phyloP scores from a whole-genome alignment of 257 asterid species.

The Agastache rugosa region DNA sequence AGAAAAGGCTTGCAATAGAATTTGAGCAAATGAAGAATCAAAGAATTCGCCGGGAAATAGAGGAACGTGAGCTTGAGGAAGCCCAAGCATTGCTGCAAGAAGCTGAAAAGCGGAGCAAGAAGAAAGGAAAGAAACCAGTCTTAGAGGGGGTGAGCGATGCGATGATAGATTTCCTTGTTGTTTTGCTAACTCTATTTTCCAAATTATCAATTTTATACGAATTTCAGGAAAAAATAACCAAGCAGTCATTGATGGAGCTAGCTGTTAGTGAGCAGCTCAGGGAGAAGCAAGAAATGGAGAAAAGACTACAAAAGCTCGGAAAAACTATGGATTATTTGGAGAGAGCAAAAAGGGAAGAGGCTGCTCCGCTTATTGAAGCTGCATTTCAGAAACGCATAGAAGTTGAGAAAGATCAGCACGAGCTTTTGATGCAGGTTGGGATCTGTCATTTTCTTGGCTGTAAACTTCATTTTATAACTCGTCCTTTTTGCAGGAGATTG shows the following conservation, averaged over 20 bases:
- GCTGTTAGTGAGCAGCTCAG: slow-evolving; percentile 76
- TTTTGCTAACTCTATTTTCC: slow-evolving; percentile 15
- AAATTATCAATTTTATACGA: slow-evolving; percentile 16
- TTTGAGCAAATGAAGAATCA: slow-evolving; percentile 78
- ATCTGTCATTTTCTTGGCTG: slow-evolving; percentile 15
- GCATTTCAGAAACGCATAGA: slow-evolving; percentile 59
- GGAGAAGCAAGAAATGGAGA: slow-evolving; percentile 94
- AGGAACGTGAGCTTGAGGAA: slow-evolving; percentile 89
- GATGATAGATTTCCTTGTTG: not conserved
- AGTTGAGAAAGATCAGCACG: slow-evolving; percentile 70
- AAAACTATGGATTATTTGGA: slow-evolving; percentile 89
- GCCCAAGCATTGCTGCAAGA: slow-evolving; percentile 66
- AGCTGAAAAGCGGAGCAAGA: slow-evolving; percentile 48
- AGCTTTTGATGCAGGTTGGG: slow-evolving; percentile 75
- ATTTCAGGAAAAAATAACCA: slow-evolving; percentile 78
- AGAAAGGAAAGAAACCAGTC: slow-evolving; percentile 77
- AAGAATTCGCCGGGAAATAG: slow-evolving; percentile 80
- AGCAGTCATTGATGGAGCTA: slow-evolving; percentile 69
- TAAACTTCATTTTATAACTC: not conserved
- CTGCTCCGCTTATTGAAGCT: slow-evolving; percentile 54
- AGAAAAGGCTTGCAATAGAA: slow-evolving; percentile 36
- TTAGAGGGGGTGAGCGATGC: slow-evolving; percentile 73
- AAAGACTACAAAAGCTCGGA: slow-evolving; percentile 70
- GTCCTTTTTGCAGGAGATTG: slow-evolving; percentile 1
- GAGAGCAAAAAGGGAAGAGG: slow-evolving; percentile 95